Evolutionary conservation across 1,284 basidiomycete species (phyloP).

Genomic region (Lentinula novae-zelandiae): DNA sequence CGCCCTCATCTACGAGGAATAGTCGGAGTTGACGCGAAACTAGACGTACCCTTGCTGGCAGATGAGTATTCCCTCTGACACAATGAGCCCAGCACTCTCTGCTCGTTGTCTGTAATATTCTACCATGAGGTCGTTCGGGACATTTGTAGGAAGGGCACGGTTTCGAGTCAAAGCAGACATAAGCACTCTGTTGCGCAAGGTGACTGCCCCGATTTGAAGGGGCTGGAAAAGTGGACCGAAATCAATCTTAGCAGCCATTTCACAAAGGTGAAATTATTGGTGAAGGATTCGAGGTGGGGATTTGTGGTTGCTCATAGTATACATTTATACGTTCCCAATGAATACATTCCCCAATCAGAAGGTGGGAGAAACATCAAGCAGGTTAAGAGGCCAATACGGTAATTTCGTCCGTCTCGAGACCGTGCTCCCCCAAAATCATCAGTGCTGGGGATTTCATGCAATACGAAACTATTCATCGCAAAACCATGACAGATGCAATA

Average conservation of each 20-base stretch:
- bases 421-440: neutral
- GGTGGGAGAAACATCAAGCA: neutral
- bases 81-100: slow-evolving; percentile 37
- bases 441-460: too few species aligned
- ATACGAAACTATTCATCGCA: too few species aligned
- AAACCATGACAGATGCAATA: too few species aligned
- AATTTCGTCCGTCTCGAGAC: neutral
- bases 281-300: neutral
- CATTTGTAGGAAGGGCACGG: slow-evolving; percentile 24
- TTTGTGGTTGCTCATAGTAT: neutral
- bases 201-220: slow-evolving; percentile 29
- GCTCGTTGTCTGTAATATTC: slow-evolving; percentile 45
- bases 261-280: neutral
- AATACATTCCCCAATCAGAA: neutral
- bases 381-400: neutral
- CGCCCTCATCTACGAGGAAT: neutral
- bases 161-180: slow-evolving; percentile 35
- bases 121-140: slow-evolving; percentile 34
- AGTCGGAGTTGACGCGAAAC: neutral
- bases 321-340: neutral
- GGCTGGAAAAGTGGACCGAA: slow-evolving; percentile 27
- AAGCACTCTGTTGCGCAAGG: slow-evolving; percentile 28
- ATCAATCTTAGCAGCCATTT: neutral
- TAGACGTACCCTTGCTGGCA: slow-evolving; percentile 35
- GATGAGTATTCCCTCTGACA: slow-evolving; percentile 40